Conservation (phyloP, 2,329 filamentous ascomycete genomes). For the Penicillium sp. region DNA sequence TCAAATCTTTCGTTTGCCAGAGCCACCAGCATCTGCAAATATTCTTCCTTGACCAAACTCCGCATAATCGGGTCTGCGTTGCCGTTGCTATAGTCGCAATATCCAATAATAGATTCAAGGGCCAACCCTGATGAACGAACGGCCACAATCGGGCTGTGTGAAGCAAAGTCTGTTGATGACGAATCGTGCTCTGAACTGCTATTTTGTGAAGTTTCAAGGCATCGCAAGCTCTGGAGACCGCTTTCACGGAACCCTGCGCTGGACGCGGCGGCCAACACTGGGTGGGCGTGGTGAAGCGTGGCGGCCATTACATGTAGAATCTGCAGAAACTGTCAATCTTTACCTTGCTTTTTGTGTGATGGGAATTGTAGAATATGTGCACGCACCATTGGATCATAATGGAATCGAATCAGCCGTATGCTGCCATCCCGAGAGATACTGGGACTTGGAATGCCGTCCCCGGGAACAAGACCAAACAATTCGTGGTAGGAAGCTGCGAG, state of each 20-base stretch:
- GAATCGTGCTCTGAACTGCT: conserved; percentile 14
- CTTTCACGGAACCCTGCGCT: conserved; percentile 86
- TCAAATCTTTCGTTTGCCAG: conserved; percentile 63
- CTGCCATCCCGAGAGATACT: conserved; percentile 32
- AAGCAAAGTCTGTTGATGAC: conserved; percentile 20
- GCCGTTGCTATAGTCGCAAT: conserved; percentile 24
- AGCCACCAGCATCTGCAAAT: conserved; percentile 62
- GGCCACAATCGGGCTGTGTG: conserved; percentile 69
- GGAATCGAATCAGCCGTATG: conserved; percentile 66
- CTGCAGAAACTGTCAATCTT: conserved; percentile 42
- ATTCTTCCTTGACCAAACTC: conserved; percentile 60
- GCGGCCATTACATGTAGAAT: conserved; percentile 84
- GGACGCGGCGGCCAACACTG: conserved; percentile 69
- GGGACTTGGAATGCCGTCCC: conserved; percentile 27
- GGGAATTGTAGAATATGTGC: background rate
- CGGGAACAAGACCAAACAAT: conserved; percentile 43
- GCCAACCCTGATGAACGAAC: conserved; percentile 78
- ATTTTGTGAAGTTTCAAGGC: conserved; percentile 27
- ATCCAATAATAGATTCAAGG: conserved; percentile 77
- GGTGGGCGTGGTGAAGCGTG: conserved; percentile 69
- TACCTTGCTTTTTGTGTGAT: background rate
- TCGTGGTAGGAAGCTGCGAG: conserved; percentile 30
- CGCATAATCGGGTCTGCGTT: conserved; percentile 37
- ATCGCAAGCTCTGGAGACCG: conserved; percentile 65
- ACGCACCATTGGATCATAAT: conserved; percentile 91